Evolutionary conservation across 768 basidiomycete genomes (phyloP), one percentile per base, ranked within the genome.

Genomic region (Pilatotrama ljubarskyi): DNA sequence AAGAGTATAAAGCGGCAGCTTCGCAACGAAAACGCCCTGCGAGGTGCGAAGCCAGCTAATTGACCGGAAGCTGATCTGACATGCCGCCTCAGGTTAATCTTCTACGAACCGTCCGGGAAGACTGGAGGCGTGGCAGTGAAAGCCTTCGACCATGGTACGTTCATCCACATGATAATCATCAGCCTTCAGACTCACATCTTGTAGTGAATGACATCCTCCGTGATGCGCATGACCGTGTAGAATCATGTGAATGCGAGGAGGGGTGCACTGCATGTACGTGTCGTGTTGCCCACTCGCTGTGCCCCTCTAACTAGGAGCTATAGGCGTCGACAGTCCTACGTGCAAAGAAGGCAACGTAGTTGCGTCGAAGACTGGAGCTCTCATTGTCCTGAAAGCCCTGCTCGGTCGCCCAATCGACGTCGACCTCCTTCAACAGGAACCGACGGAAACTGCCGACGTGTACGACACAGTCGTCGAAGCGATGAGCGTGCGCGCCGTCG

Each of bases 91-190:
- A 92, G 92, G 63, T 73, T 96, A 20, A 86, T 95, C 38, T 90
- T 95, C 66, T 94, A 91, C 65, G 93, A 95, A 61, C 71, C 78
- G 18, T 75, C 83, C 9, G 90, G 87, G 1, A 84, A 82, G 65
- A 80, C 79, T n/a, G 87, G 88, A 17, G 88, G 90, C 0, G 77
- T 89, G 6, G 83, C 89, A 29, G 82, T 84, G 2, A 91, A 87
- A 67, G 91, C 89, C 2, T 94, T 94, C 67, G 94, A 95, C 66
- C 85, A 91, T 65, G 82, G 91, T 90, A 66, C 26, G 77, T 63
- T 5, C 10, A 11, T 46, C 26, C 29, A 32, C 29, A 43, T n/a
- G 6, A 0, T 14, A 26, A 3, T 37, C 7, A 36, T 41, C 47
- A 37, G 20, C 29, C 11, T 20, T 35, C 49, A 18, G 15, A 40